These are phyloP conservation scores for Daldinia caldariorum DNA, from an alignment of 495 filamentous ascomycete species.

Conservation along the genomic window DNA sequence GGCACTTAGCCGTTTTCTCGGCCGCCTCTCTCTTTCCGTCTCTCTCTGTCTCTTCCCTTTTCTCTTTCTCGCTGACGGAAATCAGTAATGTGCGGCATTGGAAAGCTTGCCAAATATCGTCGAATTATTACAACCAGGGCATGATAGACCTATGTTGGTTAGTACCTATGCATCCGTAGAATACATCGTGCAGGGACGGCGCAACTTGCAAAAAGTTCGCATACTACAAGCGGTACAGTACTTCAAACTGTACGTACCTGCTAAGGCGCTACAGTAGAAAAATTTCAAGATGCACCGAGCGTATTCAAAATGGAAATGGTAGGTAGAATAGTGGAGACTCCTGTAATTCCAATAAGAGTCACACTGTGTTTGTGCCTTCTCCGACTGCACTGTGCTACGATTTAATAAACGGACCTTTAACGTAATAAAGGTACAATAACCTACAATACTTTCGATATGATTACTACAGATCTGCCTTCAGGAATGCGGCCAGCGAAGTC, in stretches of 20 bases:
- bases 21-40: slow-evolving; percentile 16
- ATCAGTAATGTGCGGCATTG: slow-evolving; percentile 31
- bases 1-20: slow-evolving; percentile 36
- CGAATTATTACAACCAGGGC: slow-evolving; percentile 43
- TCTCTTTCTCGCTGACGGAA: slow-evolving; percentile 5
- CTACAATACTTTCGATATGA: slow-evolving; percentile 32
- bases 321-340: slow-evolving; percentile 28
- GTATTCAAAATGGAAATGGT: slow-evolving; percentile 32
- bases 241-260: slow-evolving; percentile 15
- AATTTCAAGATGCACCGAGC: slow-evolving; percentile 21
- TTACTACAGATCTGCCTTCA: slow-evolving; percentile 39
- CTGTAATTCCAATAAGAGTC: slow-evolving; percentile 24
- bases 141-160: slow-evolving; percentile 7
- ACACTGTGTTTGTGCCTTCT: slow-evolving; percentile 34
- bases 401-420: not conserved
- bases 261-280: slow-evolving; percentile 26
- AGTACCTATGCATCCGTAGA: not conserved
- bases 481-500: slow-evolving; percentile 30
- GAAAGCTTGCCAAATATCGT: slow-evolving; percentile 25
- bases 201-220: not conserved
- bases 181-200: not conserved
- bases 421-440: not conserved
- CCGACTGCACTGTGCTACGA: not conserved
- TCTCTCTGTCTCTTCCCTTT: too few species aligned
- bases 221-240: slow-evolving; percentile 15